These are phyloP conservation scores for Myochromella boudieri DNA, from an alignment of 768 basidiomycete species.

Conservation along the genomic window DNA sequence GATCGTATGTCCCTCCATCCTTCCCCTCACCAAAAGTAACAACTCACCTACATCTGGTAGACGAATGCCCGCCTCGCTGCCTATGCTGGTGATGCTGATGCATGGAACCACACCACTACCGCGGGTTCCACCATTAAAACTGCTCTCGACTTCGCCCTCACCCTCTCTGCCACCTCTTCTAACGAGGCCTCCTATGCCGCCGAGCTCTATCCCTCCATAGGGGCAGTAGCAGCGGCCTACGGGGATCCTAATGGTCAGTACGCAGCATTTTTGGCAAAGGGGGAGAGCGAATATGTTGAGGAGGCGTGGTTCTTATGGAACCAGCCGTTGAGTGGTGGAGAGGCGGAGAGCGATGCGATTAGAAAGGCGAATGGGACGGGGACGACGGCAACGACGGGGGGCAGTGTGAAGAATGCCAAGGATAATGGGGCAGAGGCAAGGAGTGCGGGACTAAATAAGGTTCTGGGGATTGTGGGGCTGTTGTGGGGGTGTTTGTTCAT, in stretches of 20 bases:
- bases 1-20: constrained; percentile 43
- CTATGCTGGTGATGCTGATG: constrained; percentile 41
- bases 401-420: too few relatives aligned
- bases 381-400: too few relatives aligned
- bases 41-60: constrained; percentile 26
- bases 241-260: constrained; percentile 66
- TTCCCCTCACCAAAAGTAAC: neutral
- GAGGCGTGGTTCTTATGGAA: constrained; percentile 56
- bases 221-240: constrained; percentile 54
- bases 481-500: too few relatives aligned
- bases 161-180: constrained; percentile 29
- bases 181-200: constrained; percentile 36
- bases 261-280: constrained; percentile 40
- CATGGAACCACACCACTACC: constrained; percentile 51
- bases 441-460: too few relatives aligned
- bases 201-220: constrained; percentile 58
- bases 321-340: constrained; percentile 46
- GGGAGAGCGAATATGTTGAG: constrained; percentile 35
- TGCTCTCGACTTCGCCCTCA: constrained; percentile 61
- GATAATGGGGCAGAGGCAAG: too few relatives aligned
- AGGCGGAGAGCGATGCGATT: constrained; percentile 9
- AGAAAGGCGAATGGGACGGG: too few relatives aligned
- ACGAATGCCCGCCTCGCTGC: constrained; percentile 55
- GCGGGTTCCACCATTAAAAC: constrained; percentile 56
- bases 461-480: too few relatives aligned